Conservation (phyloP, 371 early-diverging fungal species). For the Aphelidium insulamus region DNA sequence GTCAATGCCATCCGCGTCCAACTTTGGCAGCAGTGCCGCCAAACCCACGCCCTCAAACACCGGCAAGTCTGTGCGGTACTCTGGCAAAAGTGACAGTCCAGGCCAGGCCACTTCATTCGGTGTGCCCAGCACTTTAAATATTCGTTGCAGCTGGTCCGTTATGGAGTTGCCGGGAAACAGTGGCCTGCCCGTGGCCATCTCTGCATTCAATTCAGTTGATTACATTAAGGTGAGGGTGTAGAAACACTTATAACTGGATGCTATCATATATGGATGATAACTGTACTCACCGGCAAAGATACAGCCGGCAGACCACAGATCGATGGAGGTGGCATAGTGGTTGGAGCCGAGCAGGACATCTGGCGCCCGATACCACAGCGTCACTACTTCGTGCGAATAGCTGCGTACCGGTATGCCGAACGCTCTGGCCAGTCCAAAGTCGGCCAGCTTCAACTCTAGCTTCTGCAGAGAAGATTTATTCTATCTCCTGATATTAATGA, state of each 20-base stretch:
- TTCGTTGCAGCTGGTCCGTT: constrained; percentile 62
- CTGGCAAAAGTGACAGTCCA: constrained; percentile 69
- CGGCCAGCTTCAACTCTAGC: constrained; percentile 81
- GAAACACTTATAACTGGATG: constrained; percentile 1
- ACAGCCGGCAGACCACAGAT: constrained; percentile 98
- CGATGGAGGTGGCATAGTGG: constrained; percentile 92
- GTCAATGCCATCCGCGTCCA: constrained; percentile 58
- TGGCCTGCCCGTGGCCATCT: constrained; percentile 77
- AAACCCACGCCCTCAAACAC: constrained; percentile 37
- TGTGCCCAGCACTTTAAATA: constrained; percentile 78
- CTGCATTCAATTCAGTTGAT: constrained; percentile 11
- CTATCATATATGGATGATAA: not conserved
- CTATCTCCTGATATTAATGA: not conserved
- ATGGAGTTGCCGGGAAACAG: constrained; percentile 87
- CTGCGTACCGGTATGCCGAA: constrained; percentile 91
- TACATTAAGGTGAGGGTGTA: not conserved
- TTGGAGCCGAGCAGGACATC: constrained; percentile 97
- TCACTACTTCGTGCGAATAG: constrained; percentile 91
- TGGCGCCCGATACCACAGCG: constrained; percentile 90
- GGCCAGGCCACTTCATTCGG: constrained; percentile 82
- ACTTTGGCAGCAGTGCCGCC: constrained; percentile 47
- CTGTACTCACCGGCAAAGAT: constrained; percentile 58
- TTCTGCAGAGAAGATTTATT: constrained; percentile 12
- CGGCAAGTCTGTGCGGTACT: constrained; percentile 58
- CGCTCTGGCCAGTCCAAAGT: constrained; percentile 92